A percentile compares a stretch with the other conserved stretches of the same genome.
Evolutionary conservation across 1,284 basidiomycete genomes (phyloP).

Genomic region (Irpex sp.): DNA sequence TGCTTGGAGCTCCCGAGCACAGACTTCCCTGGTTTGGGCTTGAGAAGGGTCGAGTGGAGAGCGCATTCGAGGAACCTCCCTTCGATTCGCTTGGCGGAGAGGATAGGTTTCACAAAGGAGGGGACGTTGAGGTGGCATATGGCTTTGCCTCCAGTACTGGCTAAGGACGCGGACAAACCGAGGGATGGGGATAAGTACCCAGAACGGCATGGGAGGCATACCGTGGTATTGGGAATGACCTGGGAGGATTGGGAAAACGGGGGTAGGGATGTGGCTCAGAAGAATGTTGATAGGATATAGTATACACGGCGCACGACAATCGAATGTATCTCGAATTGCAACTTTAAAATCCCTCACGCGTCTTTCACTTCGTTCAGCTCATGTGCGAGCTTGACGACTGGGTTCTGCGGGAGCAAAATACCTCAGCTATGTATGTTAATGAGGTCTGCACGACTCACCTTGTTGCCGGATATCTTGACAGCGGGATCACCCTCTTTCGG

Average conservation of each 20-base stretch:
- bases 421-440: neutral
- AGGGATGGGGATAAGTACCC: constrained; percentile 38
- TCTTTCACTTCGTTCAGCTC: constrained; percentile 35
- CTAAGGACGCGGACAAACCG: constrained; percentile 29
- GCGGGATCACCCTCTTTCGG: constrained; percentile 35
- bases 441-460: constrained; percentile 23
- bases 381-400: constrained; percentile 39
- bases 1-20: constrained; percentile 44
- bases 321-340: too few species aligned
- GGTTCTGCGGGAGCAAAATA: constrained; percentile 24
- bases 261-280: constrained; percentile 39
- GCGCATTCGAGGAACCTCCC: constrained; percentile 46
- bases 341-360: constrained; percentile 7
- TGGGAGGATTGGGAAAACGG: constrained; percentile 65
- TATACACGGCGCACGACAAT: too few species aligned
- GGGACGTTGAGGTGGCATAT: constrained; percentile 52
- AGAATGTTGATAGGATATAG: constrained; percentile 2
- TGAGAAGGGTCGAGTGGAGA: constrained; percentile 64
- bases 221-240: constrained; percentile 44
- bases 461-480: constrained; percentile 35
- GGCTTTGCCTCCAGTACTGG: constrained; percentile 32
- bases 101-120: constrained; percentile 61
- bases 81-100: constrained; percentile 49
- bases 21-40: constrained; percentile 43
- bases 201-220: constrained; percentile 41